Conservation (phyloP, 73 alveolate species). For the Blepharisma japonicum region DNA sequence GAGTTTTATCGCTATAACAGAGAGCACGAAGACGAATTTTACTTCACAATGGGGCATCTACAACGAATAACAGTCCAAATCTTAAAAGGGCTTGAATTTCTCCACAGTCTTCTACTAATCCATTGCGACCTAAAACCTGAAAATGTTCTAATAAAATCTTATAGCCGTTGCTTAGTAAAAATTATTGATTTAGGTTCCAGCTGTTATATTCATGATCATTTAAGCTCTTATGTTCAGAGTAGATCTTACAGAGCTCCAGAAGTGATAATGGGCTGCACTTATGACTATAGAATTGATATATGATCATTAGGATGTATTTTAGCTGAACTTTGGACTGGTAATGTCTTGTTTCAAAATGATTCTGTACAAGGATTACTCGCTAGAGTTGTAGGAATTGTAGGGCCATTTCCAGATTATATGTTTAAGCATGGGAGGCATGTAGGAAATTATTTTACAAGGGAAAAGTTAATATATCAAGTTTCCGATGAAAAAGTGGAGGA, state of each 20-base stretch:
- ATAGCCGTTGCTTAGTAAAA: conserved; percentile 63
- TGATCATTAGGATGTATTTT: conserved; percentile 91
- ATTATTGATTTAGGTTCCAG: conserved; percentile 59
- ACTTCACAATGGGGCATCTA: conserved; percentile 80
- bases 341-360: conserved; percentile 96
- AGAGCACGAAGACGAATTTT: conserved; percentile 80
- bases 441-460: conserved; percentile 95
- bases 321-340: conserved; percentile 94
- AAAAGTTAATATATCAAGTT: conserved; percentile 90
- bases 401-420: conserved; percentile 99
- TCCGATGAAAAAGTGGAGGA: conserved; percentile 27
- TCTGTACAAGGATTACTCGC: conserved; percentile 94
- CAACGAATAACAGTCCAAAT: conserved; percentile 77
- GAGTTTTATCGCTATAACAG: conserved; percentile 91
- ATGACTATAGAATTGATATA: conserved; percentile 88
- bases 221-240: conserved; percentile 50
- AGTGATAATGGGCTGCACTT: conserved; percentile 88
- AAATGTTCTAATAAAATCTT: conserved; percentile 77
- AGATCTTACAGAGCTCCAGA: conserved; percentile 95
- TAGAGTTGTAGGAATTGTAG: conserved; percentile 95
- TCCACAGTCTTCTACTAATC: conserved; percentile 69
- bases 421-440: conserved; percentile 94
- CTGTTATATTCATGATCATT: conserved; percentile 53
- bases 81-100: conserved; percentile 65
- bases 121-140: conserved; percentile 96